phyloP scores from a whole-genome alignment of 805 yeast species.

The Kuraishia capsulata region DNA sequence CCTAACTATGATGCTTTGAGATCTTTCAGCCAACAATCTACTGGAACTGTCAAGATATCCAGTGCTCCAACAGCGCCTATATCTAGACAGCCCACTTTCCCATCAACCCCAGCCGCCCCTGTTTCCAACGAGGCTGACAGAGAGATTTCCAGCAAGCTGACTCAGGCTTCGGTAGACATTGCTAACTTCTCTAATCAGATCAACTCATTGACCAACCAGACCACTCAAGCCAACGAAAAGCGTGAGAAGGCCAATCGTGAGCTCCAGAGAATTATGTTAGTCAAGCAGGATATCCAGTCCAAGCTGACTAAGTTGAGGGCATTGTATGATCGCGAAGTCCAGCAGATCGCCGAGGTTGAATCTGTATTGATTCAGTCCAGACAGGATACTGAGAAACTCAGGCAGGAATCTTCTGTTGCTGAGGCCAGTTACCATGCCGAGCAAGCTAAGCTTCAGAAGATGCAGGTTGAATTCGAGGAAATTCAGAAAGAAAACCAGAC shows the following conservation, averaged over 20 bases:
- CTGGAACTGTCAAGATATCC: neutral
- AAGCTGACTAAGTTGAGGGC: conserved; percentile 59
- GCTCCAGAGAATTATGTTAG: conserved; percentile 52
- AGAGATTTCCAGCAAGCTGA: conserved; percentile 51
- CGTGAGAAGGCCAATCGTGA: conserved; percentile 72
- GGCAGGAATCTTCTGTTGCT: conserved; percentile 63
- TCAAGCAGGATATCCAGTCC: conserved; percentile 65
- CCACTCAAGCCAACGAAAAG: conserved; percentile 59
- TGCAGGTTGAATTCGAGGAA: conserved; percentile 51
- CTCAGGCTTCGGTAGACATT: conserved; percentile 75
- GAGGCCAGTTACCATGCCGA: conserved; percentile 74
- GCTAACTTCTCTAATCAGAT: conserved; percentile 84
- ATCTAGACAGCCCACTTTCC: conserved; percentile 2
- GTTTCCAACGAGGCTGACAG: conserved; percentile 26
- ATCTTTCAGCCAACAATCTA: conserved; percentile 7
- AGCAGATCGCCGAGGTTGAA: conserved; percentile 68
- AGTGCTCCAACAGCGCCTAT: neutral
- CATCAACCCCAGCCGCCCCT: conserved; percentile 7
- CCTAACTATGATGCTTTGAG: conserved; percentile 44
- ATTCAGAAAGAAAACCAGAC: conserved; percentile 60
- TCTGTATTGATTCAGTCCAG: conserved; percentile 46
- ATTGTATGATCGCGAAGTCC: conserved; percentile 71
- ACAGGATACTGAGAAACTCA: conserved; percentile 58
- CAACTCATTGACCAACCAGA: conserved; percentile 67
- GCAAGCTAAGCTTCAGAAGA: conserved; percentile 51